Base-by-base conservation (phyloP, 495 filamentous ascomycete species). In the Hamigera avellanea region DNA sequence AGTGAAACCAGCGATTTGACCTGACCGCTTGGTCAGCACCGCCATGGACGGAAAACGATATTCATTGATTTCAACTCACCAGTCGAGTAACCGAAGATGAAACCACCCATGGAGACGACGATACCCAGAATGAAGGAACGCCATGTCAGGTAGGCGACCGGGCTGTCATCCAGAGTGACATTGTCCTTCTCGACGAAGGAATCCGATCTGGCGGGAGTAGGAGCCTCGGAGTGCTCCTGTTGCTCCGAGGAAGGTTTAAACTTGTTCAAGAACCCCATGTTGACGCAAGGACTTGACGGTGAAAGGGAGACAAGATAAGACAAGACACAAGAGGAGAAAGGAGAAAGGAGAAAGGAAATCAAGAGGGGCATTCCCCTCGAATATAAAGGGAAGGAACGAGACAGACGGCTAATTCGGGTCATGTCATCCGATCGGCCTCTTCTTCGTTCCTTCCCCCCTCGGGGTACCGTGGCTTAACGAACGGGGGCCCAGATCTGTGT, bases 71-170 rank as follows among this genome's bases (percentile, higher is more conserved):
- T 15, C 8, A 49, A 39, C 50, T 39, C 57, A 66, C 66, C 68
- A 43, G 78, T 84, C 21, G 82, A 76, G 40, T 82, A 82, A 46
- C 82, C 82, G 44, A 84, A 85, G 40, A 85, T 76, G 53, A 85
- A 79, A 42, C 80, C 80, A 49, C 80, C 80, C 66, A 85, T 78
- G 7, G 80, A 73, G 28, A 70, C 70, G 37, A 70, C 53, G 29
- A 73, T 35, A 36, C 69, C 70, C 43, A 75, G 59, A 39, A 66
- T 57, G 42, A 71, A 63, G 0, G 68, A 64, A 2, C 64, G 60
- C 51, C 61, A 61, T 17, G 69, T 73, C 37, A 74, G 39, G 29
- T 64, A 64, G 36, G 54, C 52, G 43, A 67, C 64, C 7, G 65
- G 64, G 40, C 59, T 59, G 31, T 70, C 63, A 44, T 67, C 61